phyloP scores from a whole-genome alignment of 495 filamentous ascomycete species.

The Oidiodendron maius region DNA sequence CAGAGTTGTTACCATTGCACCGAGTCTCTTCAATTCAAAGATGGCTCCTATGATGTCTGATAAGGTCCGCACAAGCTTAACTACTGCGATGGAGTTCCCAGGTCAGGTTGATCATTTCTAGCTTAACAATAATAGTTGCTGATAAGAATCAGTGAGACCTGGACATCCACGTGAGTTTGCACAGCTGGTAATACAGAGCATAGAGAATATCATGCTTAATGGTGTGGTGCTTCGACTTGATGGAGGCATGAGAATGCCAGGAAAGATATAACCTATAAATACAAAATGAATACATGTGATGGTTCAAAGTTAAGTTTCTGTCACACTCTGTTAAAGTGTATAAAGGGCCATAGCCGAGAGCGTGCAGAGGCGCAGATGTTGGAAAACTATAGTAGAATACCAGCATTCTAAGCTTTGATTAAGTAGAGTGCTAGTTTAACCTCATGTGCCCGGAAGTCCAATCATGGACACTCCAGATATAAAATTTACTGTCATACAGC shows the following conservation, averaged over 20 bases:
- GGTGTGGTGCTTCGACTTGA: slow-evolving; percentile 64
- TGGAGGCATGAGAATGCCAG: slow-evolving; percentile 66
- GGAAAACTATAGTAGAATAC: too few relatives aligned
- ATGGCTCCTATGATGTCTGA: slow-evolving; percentile 62
- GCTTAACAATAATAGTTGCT: not conserved
- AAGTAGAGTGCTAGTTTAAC: too few relatives aligned
- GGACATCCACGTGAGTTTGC: slow-evolving; percentile 67
- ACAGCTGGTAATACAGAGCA: slow-evolving; percentile 48
- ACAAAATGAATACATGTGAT: too few relatives aligned
- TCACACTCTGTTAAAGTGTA: too few relatives aligned
- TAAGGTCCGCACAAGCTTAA: slow-evolving; percentile 53
- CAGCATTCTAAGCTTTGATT: too few relatives aligned
- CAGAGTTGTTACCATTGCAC: slow-evolving; percentile 61
- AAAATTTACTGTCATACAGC: too few relatives aligned
- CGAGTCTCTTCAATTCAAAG: slow-evolving; percentile 57
- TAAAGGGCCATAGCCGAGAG: too few relatives aligned
- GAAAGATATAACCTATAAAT: slow-evolving; percentile 23
- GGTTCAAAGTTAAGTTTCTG: too few relatives aligned
- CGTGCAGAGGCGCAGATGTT: too few relatives aligned
- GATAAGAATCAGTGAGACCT: slow-evolving; percentile 29
- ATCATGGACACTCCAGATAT: too few relatives aligned
- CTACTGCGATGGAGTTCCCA: slow-evolving; percentile 62
- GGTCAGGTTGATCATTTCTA: slow-evolving; percentile 10
- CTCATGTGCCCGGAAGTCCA: too few relatives aligned
- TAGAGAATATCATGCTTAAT: slow-evolving; percentile 70